Evolutionary conservation across 345 rosid genomes (phyloP).

Genomic region (Boechera divaricarpa): DNA sequence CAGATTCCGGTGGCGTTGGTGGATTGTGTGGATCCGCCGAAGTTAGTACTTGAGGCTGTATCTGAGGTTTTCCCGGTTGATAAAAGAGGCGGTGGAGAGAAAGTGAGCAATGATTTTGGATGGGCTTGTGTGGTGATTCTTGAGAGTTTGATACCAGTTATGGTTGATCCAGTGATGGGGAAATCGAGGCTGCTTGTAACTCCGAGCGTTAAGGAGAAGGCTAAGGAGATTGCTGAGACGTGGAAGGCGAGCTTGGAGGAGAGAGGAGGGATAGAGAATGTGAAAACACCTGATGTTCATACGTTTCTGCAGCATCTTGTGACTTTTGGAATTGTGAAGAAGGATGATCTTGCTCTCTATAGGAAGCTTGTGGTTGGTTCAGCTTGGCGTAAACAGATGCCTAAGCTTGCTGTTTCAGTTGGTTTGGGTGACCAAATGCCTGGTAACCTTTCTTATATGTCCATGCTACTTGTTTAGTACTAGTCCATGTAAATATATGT

Average conservation of each 20-base stretch:
- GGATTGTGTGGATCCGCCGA: constrained; percentile 84
- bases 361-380: constrained; percentile 90
- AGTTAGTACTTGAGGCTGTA: constrained; percentile 73
- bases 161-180: constrained; percentile 85
- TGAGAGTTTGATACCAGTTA: constrained; percentile 82
- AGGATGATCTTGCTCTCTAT: constrained; percentile 72
- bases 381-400: constrained; percentile 98
- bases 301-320: constrained; percentile 91
- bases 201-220: constrained; percentile 65
- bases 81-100: constrained; percentile 51
- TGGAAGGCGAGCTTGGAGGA: constrained; percentile 93
- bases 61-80: constrained; percentile 87
- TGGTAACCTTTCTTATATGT: constrained; percentile 51
- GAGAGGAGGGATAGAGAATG: constrained; percentile 91
- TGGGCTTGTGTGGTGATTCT: constrained; percentile 91
- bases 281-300: constrained; percentile 92
- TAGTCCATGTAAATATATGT: not conserved
- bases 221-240: constrained; percentile 73
- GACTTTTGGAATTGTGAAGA: constrained; percentile 84
- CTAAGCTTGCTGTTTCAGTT: constrained; percentile 87
- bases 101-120: constrained; percentile 63
- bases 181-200: constrained; percentile 75
- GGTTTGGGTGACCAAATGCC: constrained; percentile 89
- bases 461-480: not conserved
- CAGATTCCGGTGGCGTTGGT: constrained; percentile 64